A percentile compares a stretch with the other conserved stretches of the same genome.
Evolutionary conservation across 108 stramenopile species (phyloP).

Genomic region (Fragilariopsis cylindrus): DNA sequence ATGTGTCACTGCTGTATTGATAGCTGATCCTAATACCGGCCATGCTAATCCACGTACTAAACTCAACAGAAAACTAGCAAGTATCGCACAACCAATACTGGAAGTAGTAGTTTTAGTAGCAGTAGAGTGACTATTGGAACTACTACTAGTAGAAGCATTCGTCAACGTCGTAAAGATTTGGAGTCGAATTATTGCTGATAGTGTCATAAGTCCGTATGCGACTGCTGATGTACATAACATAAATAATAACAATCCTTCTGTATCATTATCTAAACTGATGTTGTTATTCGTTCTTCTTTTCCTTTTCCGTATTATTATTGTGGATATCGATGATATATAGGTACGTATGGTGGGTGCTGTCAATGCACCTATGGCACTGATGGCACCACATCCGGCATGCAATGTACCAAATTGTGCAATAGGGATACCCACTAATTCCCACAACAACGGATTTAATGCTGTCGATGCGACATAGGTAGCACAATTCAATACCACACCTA

Average conservation of each 20-base stretch:
- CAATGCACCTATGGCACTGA: background rate
- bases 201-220: slow-evolving; percentile 7
- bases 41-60: slow-evolving; percentile 7
- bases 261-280: background rate
- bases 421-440: slow-evolving; percentile 6
- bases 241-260: background rate
- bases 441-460: slow-evolving; percentile 2
- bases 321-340: background rate
- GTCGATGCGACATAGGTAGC: slow-evolving; percentile 2
- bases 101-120: background rate
- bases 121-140: background rate
- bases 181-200: background rate
- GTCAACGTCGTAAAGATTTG: background rate
- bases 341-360: background rate
- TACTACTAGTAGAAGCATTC: background rate
- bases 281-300: background rate
- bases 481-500: background rate
- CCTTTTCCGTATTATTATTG: background rate
- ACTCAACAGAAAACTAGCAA: background rate
- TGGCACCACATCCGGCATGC: background rate
- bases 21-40: slow-evolving; percentile 11
- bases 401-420: background rate
- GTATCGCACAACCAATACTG: background rate
- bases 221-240: background rate
- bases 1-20: background rate